A percentile compares a stretch with the other conserved stretches of the same genome.
Evolutionary conservation across 2,329 filamentous ascomycete genomes (phyloP).

Genomic region (Aspergillus pseudoterreus): DNA sequence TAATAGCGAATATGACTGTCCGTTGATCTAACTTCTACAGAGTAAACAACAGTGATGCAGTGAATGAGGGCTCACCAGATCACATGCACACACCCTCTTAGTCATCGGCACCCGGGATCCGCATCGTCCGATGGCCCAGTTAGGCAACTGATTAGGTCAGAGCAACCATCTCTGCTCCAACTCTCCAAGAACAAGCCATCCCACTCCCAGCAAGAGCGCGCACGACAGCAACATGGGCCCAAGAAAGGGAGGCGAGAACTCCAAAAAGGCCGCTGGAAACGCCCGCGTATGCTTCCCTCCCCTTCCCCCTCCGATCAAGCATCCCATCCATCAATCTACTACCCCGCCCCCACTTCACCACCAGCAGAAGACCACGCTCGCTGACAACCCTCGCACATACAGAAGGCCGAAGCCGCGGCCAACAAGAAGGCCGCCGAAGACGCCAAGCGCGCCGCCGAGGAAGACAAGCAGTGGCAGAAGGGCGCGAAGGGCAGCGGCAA

Average conservation of each 20-base stretch:
- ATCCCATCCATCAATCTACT: neutral
- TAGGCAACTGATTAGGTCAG: neutral
- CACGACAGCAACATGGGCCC: conserved; percentile 59
- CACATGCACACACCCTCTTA: neutral
- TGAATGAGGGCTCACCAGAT: neutral
- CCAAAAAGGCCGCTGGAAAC: conserved; percentile 86
- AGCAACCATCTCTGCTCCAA: neutral
- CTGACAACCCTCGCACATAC: conserved; percentile 20
- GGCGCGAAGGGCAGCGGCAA: conserved; percentile 81
- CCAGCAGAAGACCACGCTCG: neutral
- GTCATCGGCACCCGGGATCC: neutral
- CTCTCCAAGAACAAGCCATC: neutral
- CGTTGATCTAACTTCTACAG: too few relatives aligned
- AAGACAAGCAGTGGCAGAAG: conserved; percentile 76
- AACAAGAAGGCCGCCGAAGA: conserved; percentile 71
- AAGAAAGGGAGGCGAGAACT: conserved; percentile 68
- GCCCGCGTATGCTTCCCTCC: conserved; percentile 48
- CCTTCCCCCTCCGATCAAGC: neutral
- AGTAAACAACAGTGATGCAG: too few relatives aligned
- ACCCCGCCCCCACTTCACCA: conserved; percentile 24
- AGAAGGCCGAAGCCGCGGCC: conserved; percentile 85
- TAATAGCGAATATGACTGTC: too few relatives aligned
- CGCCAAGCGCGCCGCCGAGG: conserved; percentile 61
- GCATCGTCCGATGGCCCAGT: neutral
- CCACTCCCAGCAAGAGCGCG: neutral